Evolutionary conservation across 1,284 basidiomycete genomes (phyloP), one percentile per base, ranked within the genome.

Genomic region (Spongiforma sp.): DNA sequence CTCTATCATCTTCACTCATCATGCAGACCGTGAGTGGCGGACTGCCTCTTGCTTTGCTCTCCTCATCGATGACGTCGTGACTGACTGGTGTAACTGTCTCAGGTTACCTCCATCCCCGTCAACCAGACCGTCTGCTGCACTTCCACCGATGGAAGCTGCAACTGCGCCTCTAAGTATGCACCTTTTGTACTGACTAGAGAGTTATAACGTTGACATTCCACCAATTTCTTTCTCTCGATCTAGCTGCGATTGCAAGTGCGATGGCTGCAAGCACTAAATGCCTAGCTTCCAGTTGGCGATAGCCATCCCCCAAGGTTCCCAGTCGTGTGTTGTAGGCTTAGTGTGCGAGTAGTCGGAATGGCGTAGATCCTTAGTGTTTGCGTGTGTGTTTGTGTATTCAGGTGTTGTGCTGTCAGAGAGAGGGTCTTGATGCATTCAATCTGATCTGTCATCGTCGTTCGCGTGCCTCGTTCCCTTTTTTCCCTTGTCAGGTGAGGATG

Each of bases 41-140:
- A n/a, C n/a, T n/a, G n/a, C n/a, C n/a, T n/a, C 32, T 24, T 33
- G 1, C n/a, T 26, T 33, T 10, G 12, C 5, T 32, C 30, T 14
- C 30, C 5, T n/a, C 32, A 14, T 36, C 15, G 37, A 30, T 59
- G 24, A n/a, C 59, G 55, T 36, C 19, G 5, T 17, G 15, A 15
- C n/a, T 12, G 9, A 7, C 52, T 12, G 41, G 6, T 7, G 17
- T 26, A n/a, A n/a, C n/a, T 41, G 8, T 53, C 57, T 34, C 11
- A 72, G 71, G 36, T 70, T 50, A 65, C n/a, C 57, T 61, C 73
- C 48, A 63, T 63, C 69, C 71, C 65, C 34, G 69, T 73, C 11
- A 72, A 72, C 63, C 43, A 72, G n/a, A 62, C 72, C n/a, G n/a
- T n/a, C 30, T 71, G 69, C 69, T 74, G 72, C 64, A 11, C 57